phyloP scores from a whole-genome alignment of 345 rosid genomes.

The Aethionema arabicum region DNA sequence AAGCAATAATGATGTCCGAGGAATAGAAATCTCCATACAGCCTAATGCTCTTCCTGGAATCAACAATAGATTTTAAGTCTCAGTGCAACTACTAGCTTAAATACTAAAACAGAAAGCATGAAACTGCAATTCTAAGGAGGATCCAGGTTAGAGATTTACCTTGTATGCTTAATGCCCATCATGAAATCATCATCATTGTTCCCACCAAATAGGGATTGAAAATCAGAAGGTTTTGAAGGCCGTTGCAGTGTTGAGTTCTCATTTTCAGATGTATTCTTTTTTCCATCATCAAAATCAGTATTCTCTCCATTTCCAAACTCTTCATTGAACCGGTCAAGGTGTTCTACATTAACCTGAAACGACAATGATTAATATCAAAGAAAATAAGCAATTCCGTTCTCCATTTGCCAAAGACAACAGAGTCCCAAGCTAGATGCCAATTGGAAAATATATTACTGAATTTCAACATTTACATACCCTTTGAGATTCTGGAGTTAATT shows the following conservation, averaged over 20 bases:
- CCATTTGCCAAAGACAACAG: conserved; percentile 7
- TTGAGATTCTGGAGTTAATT: conserved; percentile 63
- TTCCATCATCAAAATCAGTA: conserved; percentile 41
- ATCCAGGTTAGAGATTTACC: conserved; percentile 42
- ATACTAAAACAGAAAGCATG: conserved; percentile 10
- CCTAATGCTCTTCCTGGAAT: conserved; percentile 70
- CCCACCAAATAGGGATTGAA: conserved; percentile 74
- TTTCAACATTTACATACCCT: conserved; percentile 48
- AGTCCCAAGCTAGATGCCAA: conserved; percentile 8
- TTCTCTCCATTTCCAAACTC: conserved; percentile 74
- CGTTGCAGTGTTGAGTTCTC: conserved; percentile 40
- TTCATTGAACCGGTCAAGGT: conserved; percentile 63
- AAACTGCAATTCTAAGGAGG: too few species aligned
- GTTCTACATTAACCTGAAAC: conserved; percentile 76
- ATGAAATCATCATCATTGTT: conserved; percentile 73
- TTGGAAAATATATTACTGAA: not conserved
- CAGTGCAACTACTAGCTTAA: conserved; percentile 16
- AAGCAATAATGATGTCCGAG: conserved; percentile 88
- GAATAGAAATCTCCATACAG: conserved; percentile 81
- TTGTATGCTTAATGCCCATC: conserved; percentile 89
- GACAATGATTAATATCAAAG: conserved; percentile 18
- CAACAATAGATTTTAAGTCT: conserved; percentile 15
- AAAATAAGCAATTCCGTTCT: not conserved
- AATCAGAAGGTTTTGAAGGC: conserved; percentile 82
- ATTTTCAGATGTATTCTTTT: conserved; percentile 27